Evolutionary conservation across 2,329 filamentous ascomycete genomes (phyloP).

Genomic region (Ploettnerulaceae sp.): DNA sequence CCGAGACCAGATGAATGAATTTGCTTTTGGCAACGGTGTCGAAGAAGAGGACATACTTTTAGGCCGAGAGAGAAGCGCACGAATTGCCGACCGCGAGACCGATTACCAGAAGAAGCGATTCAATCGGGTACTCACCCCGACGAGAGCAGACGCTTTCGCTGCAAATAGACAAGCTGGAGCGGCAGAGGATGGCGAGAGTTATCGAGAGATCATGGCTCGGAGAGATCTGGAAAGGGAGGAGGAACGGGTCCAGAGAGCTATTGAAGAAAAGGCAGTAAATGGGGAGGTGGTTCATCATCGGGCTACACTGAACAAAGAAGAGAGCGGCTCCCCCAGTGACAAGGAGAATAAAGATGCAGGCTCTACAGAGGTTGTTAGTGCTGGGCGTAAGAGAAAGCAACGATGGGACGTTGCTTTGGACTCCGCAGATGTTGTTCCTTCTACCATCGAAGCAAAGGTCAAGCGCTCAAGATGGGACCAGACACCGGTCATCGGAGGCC

Average conservation of each 20-base stretch:
- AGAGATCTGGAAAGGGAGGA: constrained; percentile 92
- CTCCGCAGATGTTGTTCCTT: constrained; percentile 47
- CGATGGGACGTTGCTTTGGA: constrained; percentile 81
- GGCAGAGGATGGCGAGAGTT: constrained; percentile 69
- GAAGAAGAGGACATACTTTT: constrained; percentile 90
- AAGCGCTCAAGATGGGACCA: constrained; percentile 82
- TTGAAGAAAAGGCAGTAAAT: constrained; percentile 64
- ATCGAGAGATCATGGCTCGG: constrained; percentile 84
- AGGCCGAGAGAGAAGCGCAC: constrained; percentile 79
- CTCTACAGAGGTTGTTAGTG: constrained; percentile 56
- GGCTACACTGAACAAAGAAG: constrained; percentile 65
- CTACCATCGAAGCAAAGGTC: constrained; percentile 51
- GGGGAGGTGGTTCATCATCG: constrained; percentile 58
- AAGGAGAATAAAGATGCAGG: constrained; percentile 71
- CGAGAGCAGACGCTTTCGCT: constrained; percentile 79
- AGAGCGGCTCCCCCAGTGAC: constrained; percentile 44
- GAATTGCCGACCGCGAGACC: constrained; percentile 88
- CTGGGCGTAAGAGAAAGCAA: constrained; percentile 81
- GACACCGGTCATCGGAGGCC: constrained; percentile 56
- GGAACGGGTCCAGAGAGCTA: constrained; percentile 73
- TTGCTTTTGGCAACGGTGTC: constrained; percentile 75
- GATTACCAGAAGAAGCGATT: constrained; percentile 97
- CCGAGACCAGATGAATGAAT: constrained; percentile 87
- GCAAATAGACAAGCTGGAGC: constrained; percentile 65
- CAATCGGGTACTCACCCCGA: constrained; percentile 80